Evolutionary conservation across 169 alveolate genomes (phyloP).

Genomic region (Cryptosporidium xiaoi): DNA sequence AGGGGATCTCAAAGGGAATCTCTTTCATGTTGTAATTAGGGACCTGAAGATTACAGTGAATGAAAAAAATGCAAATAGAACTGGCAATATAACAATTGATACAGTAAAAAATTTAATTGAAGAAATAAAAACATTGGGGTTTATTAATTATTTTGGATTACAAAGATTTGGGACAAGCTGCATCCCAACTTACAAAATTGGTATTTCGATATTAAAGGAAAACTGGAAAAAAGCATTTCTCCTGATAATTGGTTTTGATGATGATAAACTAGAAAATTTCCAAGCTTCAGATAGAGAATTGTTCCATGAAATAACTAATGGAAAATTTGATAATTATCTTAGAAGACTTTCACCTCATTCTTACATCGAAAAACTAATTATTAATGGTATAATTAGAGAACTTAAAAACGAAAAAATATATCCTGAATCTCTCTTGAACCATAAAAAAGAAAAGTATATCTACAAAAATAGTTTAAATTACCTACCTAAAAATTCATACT

Average conservation of each 20-base stretch:
- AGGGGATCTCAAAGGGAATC: slow-evolving; percentile 92
- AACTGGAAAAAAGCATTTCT: slow-evolving; percentile 82
- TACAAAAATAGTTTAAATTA: slow-evolving; percentile 83
- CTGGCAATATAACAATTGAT: slow-evolving; percentile 74
- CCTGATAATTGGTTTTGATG: slow-evolving; percentile 77
- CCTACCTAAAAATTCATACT: slow-evolving; percentile 86
- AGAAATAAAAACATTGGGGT: slow-evolving; percentile 86
- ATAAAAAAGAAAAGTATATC: slow-evolving; percentile 68
- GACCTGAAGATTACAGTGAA: slow-evolving; percentile 77
- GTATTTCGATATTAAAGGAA: slow-evolving; percentile 86
- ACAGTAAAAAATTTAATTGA: slow-evolving; percentile 79
- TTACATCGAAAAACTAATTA: slow-evolving; percentile 30
- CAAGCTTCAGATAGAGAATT: slow-evolving; percentile 3
- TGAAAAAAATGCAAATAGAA: slow-evolving; percentile 38
- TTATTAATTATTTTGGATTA: slow-evolving; percentile 93
- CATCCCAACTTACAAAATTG: slow-evolving; percentile 90
- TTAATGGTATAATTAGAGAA: slow-evolving; percentile 67
- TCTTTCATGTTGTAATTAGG: slow-evolving; percentile 89
- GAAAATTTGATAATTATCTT: slow-evolving; percentile 60
- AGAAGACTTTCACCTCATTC: slow-evolving; percentile 70
- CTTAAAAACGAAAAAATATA: slow-evolving; percentile 69
- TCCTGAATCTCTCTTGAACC: slow-evolving; percentile 75
- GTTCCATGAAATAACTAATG: slow-evolving; percentile 1
- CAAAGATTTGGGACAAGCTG: slow-evolving; percentile 92
- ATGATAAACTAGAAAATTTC: slow-evolving; percentile 1